Evolutionary conservation across 176 grass and related monocot genomes (phyloP), one percentile per base, ranked within the genome.

Genomic region (Musa acuminata): DNA sequence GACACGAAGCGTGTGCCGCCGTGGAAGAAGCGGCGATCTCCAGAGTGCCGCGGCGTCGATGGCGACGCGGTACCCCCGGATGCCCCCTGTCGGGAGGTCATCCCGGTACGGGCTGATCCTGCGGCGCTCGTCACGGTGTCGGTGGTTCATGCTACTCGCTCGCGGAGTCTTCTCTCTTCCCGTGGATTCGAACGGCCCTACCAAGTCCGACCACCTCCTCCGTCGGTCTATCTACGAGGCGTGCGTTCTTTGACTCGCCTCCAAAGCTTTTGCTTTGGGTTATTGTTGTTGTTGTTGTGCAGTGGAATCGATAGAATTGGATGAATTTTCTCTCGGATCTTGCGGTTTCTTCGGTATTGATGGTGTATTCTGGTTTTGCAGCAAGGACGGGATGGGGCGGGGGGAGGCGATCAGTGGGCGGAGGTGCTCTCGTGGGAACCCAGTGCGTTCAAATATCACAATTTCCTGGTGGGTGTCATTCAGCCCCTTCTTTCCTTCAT

Each of bases 371-470:
- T n/a, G n/a, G n/a, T n/a, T n/a, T n/a, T n/a, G n/a, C n/a, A n/a
- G n/a, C n/a, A n/a, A n/a, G n/a, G n/a, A n/a, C n/a, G n/a, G n/a
- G n/a, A n/a, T n/a, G n/a, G n/a, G n/a, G n/a, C n/a, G n/a, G n/a
- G n/a, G n/a, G n/a, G n/a, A n/a, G n/a, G n/a, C n/a, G n/a, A n/a
- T n/a, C n/a, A n/a, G n/a, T n/a, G n/a, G n/a, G n/a, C n/a, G n/a
- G n/a, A n/a, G n/a, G n/a, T n/a, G n/a, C n/a, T n/a, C n/a, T n/a
- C n/a, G n/a, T n/a, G n/a, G n/a, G n/a, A n/a, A n/a, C n/a, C n/a
- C n/a, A n/a, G n/a, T n/a, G 35, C n/a, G 19, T 99, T 94, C 83
- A 21, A 94, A 11, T 99, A 94, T 78, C 95, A 94, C 80, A 91
- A 91, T 80, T 99, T 99, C 75, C 77, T 98, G 82, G 88, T 99